Evolutionary conservation across 2,329 filamentous ascomycete genomes (phyloP), one percentile per base, ranked within the genome.

Genomic region (Fusarium goolgardi): DNA sequence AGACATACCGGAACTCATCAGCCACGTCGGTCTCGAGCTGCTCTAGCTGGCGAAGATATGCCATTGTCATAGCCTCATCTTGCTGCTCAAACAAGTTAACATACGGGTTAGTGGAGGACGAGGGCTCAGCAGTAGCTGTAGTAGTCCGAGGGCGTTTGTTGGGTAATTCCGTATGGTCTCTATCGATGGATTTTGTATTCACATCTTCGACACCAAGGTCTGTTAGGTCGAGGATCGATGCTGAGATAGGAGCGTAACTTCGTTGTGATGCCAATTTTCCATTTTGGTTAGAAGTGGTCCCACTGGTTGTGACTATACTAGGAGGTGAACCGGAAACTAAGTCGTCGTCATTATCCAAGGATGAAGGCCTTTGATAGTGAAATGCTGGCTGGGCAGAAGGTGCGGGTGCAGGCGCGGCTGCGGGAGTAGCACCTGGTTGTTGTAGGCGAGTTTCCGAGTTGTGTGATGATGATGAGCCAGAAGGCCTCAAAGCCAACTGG

Each of bases 1-100:
- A 35, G 54, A 58, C 74, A 65, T 73, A 77, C 75, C 75, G 74
- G 60, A 77, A 74, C 59, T 77, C 75, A 71, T 77, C 74, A 65
- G 74, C 70, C 59, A 65, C 57, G 31, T 75, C 59, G 58, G 70
- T 69, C 29, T 52, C 61, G 34, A 59, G 66, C 31, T 71, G 66
- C 41, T 74, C 75, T 23, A 74, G 65, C 37, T 61, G 75, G 29
- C 72, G 73, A n/a, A 77, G 67, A 52, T 75, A 76, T 41, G 71
- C 71, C 32, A 70, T 59, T 29, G 73, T 71, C 73, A 78, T 75
- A 55, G 73, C 73, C 50, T 73, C 62, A 34, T 78, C 75, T 34
- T 72, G 75, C 55, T 75, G 69, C 62, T 78, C 75, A 50, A 77
- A 70, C 37, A 76, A 63, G 49, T 69, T 62, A 41, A 73, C 64